These are phyloP conservation scores for Botrytis aclada DNA, from an alignment of 2,329 filamentous ascomycete genomes.

Conservation along the genomic window DNA sequence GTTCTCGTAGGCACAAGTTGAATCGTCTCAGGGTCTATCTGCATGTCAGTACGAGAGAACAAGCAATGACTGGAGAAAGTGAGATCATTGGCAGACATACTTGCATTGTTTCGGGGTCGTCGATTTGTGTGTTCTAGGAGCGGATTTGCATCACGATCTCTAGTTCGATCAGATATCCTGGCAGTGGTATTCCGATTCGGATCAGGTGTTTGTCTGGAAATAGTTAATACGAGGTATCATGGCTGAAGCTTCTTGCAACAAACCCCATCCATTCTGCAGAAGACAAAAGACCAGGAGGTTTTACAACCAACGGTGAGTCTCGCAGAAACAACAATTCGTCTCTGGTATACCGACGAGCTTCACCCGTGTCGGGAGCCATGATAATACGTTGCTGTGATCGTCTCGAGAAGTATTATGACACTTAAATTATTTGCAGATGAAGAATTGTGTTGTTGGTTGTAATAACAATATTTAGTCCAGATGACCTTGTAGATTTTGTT, in stretches of 20 bases:
- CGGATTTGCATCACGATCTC: slow-evolving; percentile 34
- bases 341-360: slow-evolving; percentile 57
- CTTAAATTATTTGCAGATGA: neutral
- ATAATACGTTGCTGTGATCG: slow-evolving; percentile 2
- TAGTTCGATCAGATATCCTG: slow-evolving; percentile 49
- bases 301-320: slow-evolving; percentile 74
- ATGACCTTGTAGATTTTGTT: neutral
- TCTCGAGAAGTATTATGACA: neutral
- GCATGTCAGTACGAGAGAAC: slow-evolving; percentile 25
- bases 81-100: slow-evolving; percentile 43
- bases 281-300: slow-evolving; percentile 75
- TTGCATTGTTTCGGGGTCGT: slow-evolving; percentile 51
- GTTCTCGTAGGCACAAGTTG: slow-evolving; percentile 82
- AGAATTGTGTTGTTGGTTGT: neutral
- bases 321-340: slow-evolving; percentile 74
- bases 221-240: slow-evolving; percentile 25
- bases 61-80: slow-evolving; percentile 20
- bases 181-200: slow-evolving; percentile 32
- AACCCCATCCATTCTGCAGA: slow-evolving; percentile 97
- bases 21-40: slow-evolving; percentile 70
- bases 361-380: slow-evolving; percentile 34
- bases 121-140: slow-evolving; percentile 42
- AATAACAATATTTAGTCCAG: neutral
- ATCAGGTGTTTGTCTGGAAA: slow-evolving; percentile 33
- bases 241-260: slow-evolving; percentile 21